Conservation (phyloP, 306 rosid genomes). For the Psophocarpus tetragonolobus region DNA sequence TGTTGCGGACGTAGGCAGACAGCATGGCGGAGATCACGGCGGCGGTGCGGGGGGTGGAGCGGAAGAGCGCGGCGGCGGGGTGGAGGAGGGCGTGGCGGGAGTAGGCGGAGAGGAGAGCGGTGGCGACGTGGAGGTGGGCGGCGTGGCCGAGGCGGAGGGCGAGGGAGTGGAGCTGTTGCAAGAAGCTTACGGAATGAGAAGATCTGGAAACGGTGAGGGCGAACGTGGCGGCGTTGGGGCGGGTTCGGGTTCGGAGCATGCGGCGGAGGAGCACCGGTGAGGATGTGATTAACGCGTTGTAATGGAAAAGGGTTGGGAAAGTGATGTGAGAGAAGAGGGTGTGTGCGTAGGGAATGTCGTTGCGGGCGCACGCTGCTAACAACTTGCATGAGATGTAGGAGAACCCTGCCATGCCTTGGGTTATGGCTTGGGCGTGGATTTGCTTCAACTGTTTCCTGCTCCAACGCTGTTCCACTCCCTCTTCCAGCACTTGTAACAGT, state of each 20-base stretch:
- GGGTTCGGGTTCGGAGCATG: constrained; percentile 29
- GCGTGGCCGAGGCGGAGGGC: constrained; percentile 19
- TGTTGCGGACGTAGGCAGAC: constrained; percentile 47
- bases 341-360: constrained; percentile 26
- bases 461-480: constrained; percentile 33
- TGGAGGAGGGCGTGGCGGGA: constrained; percentile 1
- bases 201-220: neutral
- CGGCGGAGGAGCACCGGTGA: constrained; percentile 25
- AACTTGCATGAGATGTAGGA: constrained; percentile 44
- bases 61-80: constrained; percentile 33
- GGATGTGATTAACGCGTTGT: constrained; percentile 43
- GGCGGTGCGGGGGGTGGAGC: constrained; percentile 23
- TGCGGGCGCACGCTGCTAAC: constrained; percentile 30
- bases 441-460: constrained; percentile 34
- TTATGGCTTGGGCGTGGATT: constrained; percentile 45
- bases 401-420: constrained; percentile 38
- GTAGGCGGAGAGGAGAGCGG: constrained; percentile 30
- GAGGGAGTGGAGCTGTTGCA: constrained; percentile 32
- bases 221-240: constrained; percentile 42
- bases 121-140: constrained; percentile 26
- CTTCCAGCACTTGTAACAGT: too few relatives aligned
- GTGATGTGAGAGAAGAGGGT: constrained; percentile 38
- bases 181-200: neutral
- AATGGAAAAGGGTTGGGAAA: constrained; percentile 39
- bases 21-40: constrained; percentile 43